Base-by-base conservation (phyloP, 352 stramenopile genomes). In the Elongisporangium senticosum region DNA sequence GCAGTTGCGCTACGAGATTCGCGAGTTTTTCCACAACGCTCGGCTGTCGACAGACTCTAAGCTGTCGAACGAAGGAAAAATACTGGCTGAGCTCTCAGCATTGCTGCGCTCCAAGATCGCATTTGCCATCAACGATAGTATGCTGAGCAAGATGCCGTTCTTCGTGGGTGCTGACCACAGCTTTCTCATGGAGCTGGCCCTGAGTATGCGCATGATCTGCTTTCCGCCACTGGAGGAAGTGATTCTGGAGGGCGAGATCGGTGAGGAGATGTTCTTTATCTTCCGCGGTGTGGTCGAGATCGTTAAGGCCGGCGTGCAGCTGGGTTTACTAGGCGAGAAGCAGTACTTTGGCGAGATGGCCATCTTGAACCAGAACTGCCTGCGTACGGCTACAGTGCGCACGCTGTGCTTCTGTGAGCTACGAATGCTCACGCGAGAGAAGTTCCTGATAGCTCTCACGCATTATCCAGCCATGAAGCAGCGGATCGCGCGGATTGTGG, bases 181-280 rank as follows among this genome's bases (percentile, higher is more conserved):
- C 33, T 92, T 92, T 43, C 69, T 92, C 51, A 89, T 92, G 79
- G 82, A 92, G 57, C 71, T 92, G 3, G 82, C 82, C 21, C 62
- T 92, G 17, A 89, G 78, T 49, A 92, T 92, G 83, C 79, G 82
- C 53, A 89, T 92, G 83, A 79, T 92, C 28, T 89, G 82, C 59
- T 87, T 92, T 40, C 79, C 83, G 19, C 83, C 83, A 0, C 62
- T 88, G 13, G 83, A 92, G 60, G 83, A 92, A 23, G 80, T 92
- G 14, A 89, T 92, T 53, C 65, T 92, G 3, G 83, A 92, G 50
- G 83, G 83, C 20, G 83, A 92, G 60, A 89, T 90, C 39, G 83
- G 83, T 14, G 77, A 92, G 59, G 83, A 92, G 55, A 92, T 92
- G 83, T 92, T 92, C 57, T 92, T 90, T 63, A 92, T 92, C 63